Base-by-base conservation (phyloP, 1,139 yeast species). In the Yamadazyma conglobata region DNA sequence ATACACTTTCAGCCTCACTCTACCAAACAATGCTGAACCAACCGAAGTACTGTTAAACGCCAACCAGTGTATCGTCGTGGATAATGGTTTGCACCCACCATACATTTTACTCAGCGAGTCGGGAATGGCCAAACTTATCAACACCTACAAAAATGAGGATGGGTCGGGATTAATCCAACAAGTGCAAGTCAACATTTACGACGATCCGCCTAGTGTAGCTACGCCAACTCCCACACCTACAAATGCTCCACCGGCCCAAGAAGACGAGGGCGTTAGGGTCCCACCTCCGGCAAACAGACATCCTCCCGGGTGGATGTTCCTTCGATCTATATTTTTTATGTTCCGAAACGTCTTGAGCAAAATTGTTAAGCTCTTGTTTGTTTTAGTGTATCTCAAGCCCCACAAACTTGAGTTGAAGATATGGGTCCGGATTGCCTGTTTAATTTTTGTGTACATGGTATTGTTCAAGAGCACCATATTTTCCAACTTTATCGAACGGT, bases 31-130 rank as follows among this genome's bases (percentile, higher is more conserved):
- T 5, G 27, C 22, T 1, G 37, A 36, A 14, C 35, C 33, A 3
- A 36, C 39, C 10, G 41, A 34, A 8, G 60, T 61, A 0, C 32
- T 36, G 2, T 48, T 70, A 31, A 59, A 54, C 32, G 50, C 69
- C 0, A 62, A 67, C 8, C 70, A 70, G 30, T 67, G 74, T 38
- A 64, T 70, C 10, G 42, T 70, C 4, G 70, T 69, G 4, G 69
- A 65, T 30, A 43, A 60, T 18, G 52, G 49, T 1, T 42, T 39
- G 4, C 55, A 52, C 23, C 50, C 48, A n/a, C 73, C 74, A 2
- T 70, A 69, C 32, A 33, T 69, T 7, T 45, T 69, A 25, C 34
- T 70, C 14, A 67, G 56, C 34, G 56, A 58, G 3, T 39, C 63
- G 4, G 76, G 69, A 0, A 39, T 53, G 10, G 54, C 63, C 3